Base-by-base conservation (phyloP, 1,284 basidiomycete genomes). In the Leccinum solheimii region DNA sequence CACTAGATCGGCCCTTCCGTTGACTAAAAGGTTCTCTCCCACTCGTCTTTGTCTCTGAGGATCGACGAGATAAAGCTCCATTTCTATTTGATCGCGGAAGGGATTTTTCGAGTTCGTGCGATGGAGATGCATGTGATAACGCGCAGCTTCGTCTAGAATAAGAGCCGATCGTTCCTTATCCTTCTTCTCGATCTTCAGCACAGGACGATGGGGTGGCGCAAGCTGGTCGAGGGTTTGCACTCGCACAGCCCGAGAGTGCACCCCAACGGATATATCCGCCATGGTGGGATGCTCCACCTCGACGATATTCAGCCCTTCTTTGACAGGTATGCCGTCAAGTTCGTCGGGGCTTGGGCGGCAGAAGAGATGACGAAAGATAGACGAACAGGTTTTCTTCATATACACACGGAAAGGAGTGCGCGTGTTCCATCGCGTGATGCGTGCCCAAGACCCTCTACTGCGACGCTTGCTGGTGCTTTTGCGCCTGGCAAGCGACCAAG, bases 371-470 rank as follows among this genome's bases (percentile, higher is more conserved):
- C 78, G 72, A 56, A 78, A 68, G 36, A 82, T 68, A 48, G 74
- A 75, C 36, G 76, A 73, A 59, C 71, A 72, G 0, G 80, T 79
- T 60, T 68, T 75, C 62, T 74, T 72, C 62, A 81, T 68, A 57
- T 82, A 69, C 48, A 81, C 76, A 34, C 76, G 77, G 70, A 86
- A 84, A 5, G 83, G 81, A 16, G 73, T 75, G 36, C 76, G 77
- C 65, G 81, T 81, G 66, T 85, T 86, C 83, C 84, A 86, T 13
- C 77, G 78, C 21, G 77, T 78, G 56, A 87, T 77, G 51, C 79
- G 80, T 48, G 84, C 87, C 83, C 85, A 88, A 32, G 80, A 82
- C 40, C 75, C 58, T 72, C 72, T 60, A 66, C 75, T 27, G 74
- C 78, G 52, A 77, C 63, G 27, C 69, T 63, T 64, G 66, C 66